A percentile compares a stretch with the other conserved stretches of the same genome.
Evolutionary conservation across 192 early-diverging fungal species (phyloP).

Genomic region (Coemansia sp.): DNA sequence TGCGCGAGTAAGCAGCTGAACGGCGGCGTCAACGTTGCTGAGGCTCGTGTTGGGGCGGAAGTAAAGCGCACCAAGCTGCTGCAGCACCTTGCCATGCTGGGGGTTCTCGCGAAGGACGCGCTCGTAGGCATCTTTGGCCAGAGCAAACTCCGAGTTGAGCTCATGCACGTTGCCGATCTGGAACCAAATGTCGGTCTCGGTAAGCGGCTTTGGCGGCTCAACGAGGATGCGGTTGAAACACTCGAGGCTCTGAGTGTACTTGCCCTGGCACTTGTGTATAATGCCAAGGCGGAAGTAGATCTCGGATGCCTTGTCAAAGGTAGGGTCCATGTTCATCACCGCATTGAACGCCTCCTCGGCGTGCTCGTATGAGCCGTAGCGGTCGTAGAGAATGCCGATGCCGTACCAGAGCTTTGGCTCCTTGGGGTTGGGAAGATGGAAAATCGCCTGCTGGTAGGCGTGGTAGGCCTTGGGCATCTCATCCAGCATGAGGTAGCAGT

Average conservation of each 20-base stretch:
- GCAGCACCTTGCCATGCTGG: slow-evolving; percentile 92
- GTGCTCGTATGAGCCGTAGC: slow-evolving; percentile 95
- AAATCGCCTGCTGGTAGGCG: slow-evolving; percentile 96
- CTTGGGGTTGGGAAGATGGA: slow-evolving; percentile 90
- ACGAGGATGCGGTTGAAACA: slow-evolving; percentile 91
- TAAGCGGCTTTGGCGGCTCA: slow-evolving; percentile 89
- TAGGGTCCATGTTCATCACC: slow-evolving; percentile 93
- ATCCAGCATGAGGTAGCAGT: slow-evolving; percentile 97
- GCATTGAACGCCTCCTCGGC: slow-evolving; percentile 96
- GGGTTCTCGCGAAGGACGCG: slow-evolving; percentile 86
- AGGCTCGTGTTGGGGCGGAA: slow-evolving; percentile 85
- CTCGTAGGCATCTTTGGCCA: slow-evolving; percentile 93
- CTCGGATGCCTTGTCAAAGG: slow-evolving; percentile 97
- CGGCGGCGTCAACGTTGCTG: slow-evolving; percentile 83
- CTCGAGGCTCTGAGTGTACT: slow-evolving; percentile 56
- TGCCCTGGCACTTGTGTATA: slow-evolving; percentile 83
- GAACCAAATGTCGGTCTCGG: slow-evolving; percentile 97
- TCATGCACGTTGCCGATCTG: slow-evolving; percentile 98
- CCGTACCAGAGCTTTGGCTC: slow-evolving; percentile 99
- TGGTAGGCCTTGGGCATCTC: slow-evolving; percentile 93
- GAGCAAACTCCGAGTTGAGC: slow-evolving; percentile 82
- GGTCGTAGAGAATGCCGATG: slow-evolving; percentile 96
- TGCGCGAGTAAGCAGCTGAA: slow-evolving; percentile 80
- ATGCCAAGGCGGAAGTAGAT: slow-evolving; percentile 98
- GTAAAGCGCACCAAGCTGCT: slow-evolving; percentile 97